Evolutionary conservation across 768 basidiomycete species (phyloP).

Genomic region (Clathrus columnatus): DNA sequence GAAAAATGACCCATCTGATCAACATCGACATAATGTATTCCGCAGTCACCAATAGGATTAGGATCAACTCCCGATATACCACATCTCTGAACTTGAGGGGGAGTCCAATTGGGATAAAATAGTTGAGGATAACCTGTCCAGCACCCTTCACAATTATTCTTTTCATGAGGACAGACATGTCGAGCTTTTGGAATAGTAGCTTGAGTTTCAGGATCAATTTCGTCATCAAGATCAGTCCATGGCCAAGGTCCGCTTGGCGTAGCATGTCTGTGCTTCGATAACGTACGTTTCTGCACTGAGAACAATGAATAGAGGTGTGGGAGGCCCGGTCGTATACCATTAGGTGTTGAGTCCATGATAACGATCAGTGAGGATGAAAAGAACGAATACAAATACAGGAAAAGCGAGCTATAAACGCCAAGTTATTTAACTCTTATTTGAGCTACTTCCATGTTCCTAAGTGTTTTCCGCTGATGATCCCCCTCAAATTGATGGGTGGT

Average conservation of each 20-base stretch:
- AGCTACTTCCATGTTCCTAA: too few species aligned
- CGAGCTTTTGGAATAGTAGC: neutral
- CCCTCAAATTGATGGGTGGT: too few species aligned
- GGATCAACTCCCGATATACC: slow-evolving; percentile 19
- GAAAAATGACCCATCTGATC: slow-evolving; percentile 14
- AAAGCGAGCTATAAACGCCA: too few species aligned
- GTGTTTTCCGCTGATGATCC: too few species aligned
- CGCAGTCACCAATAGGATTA: slow-evolving; percentile 5
- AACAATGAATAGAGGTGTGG: too few species aligned
- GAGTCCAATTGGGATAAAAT: slow-evolving; percentile 49
- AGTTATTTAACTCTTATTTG: too few species aligned
- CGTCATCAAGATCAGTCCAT: slow-evolving; percentile 2
- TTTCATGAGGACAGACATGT: neutral
- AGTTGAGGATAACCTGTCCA: slow-evolving; percentile 42
- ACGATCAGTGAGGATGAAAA: too few species aligned
- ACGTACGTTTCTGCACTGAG: neutral
- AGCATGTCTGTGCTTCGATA: neutral
- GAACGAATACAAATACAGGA: too few species aligned
- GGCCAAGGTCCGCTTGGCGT: slow-evolving; percentile 8
- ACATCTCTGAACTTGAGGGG: slow-evolving; percentile 30
- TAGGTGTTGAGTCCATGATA: too few species aligned
- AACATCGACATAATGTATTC: slow-evolving; percentile 14
- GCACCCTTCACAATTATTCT: neutral
- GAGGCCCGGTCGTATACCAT: too few species aligned
- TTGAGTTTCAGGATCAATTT: neutral